Evolutionary conservation across 306 rosid species (phyloP), one percentile per base, ranked within the genome.

Genomic region (Malus orientalis): DNA sequence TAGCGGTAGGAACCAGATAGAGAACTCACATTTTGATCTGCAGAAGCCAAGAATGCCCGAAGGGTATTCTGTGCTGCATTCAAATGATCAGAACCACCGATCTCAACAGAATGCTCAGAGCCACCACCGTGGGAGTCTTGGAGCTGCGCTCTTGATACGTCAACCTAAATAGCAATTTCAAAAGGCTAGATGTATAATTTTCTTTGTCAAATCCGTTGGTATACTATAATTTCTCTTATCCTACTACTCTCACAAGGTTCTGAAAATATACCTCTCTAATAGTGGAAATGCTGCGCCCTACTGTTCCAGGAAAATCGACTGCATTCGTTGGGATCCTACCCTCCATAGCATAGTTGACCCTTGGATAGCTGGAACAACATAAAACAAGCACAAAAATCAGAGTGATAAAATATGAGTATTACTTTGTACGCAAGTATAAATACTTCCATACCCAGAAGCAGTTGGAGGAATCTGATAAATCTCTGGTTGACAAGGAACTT

Each of bases 201-300:
- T 38, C 19, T 58, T 29, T 7, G 22, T n/a, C 67, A 42, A 40
- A 25, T 32, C 36, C 27, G 8, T 32, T 25, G 27, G 38, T 22
- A 8, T 16, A 40, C 22, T 38, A 71, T 63, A 63, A 81, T 49
- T 32, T 38, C 67, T 11, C 67, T 47, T 16, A 30, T 33, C 38
- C 45, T 58, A 12, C 33, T 57, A 58, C 62, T 32, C 40, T 49
- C 7, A 13, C 15, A 65, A 36, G 71, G 66, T 71, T 19, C 65
- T 54, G 13, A 45, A 57, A 62, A 74, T 33, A 53, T 78, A 82
- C 85, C 85, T 82, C 82, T 30, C 66, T 51, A 44, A 63, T 27
- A 53, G 58, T 57, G 82, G 80, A 74, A 60, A 77, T 44, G 70
- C 15, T 62, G 69, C 58, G 44, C 62, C 71, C 71, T 76, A 71